Conservation (phyloP, 1,139 yeast genomes). For the Yamadazyma dushanensis region DNA sequence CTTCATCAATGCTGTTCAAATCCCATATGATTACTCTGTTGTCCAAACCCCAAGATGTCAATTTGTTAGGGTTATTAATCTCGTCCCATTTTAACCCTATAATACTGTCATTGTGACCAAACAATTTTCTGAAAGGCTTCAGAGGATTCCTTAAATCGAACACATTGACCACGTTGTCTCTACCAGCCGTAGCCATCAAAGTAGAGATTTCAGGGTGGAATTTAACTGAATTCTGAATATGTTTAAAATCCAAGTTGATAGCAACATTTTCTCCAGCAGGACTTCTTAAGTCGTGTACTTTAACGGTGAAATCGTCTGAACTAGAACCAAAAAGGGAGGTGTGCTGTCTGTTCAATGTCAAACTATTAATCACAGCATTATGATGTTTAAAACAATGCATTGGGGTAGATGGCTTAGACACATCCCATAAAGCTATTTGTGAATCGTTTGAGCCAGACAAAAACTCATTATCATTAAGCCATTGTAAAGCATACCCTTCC, state of each 20-base stretch:
- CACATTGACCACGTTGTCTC: constrained; percentile 49
- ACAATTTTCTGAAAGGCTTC: constrained; percentile 48
- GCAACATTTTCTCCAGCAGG: constrained; percentile 40
- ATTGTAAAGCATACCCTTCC: constrained; percentile 73
- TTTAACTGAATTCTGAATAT: constrained; percentile 49
- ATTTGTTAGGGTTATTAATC: constrained; percentile 30
- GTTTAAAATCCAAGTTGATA: constrained; percentile 43
- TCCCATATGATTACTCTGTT: constrained; percentile 54
- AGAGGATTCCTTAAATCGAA: constrained; percentile 52
- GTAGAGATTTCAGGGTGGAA: constrained; percentile 48
- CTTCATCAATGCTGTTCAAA: constrained; percentile 45
- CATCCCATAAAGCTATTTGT: constrained; percentile 72
- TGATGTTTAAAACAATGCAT: constrained; percentile 46
- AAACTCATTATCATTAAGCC: constrained; percentile 52
- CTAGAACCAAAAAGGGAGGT: constrained; percentile 64
- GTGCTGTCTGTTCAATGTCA: constrained; percentile 43
- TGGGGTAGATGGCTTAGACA: constrained; percentile 43
- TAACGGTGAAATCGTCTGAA: constrained; percentile 68
- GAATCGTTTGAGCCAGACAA: constrained; percentile 70
- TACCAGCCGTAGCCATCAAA: constrained; percentile 54
- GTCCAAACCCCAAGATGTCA: constrained; percentile 52
- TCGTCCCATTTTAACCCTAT: constrained; percentile 41
- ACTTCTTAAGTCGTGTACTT: constrained; percentile 63
- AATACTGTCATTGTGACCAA: constrained; percentile 50
- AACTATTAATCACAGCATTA: constrained; percentile 53